Evolutionary conservation across 192 early-diverging fungal genomes (phyloP).

Genomic region (Paraglomus brasilianum): DNA sequence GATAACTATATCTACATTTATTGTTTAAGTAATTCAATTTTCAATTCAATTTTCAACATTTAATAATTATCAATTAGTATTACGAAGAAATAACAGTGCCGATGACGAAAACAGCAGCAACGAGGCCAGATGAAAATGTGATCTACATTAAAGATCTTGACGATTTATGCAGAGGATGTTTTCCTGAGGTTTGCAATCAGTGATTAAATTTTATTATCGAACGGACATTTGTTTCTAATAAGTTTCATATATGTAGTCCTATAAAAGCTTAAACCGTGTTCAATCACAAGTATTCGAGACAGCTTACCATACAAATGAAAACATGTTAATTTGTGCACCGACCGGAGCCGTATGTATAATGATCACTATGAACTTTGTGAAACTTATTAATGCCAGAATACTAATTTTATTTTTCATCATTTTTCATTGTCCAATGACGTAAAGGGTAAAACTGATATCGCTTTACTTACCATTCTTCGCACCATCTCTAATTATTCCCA

Average conservation of each 20-base stretch:
- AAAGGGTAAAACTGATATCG: slow-evolving; percentile 95
- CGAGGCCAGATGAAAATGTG: slow-evolving; percentile 60
- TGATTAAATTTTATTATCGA: too few species aligned
- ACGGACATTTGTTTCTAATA: too few species aligned
- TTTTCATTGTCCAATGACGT: background rate
- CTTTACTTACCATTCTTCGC: slow-evolving; percentile 89
- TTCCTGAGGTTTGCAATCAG: slow-evolving; percentile 65
- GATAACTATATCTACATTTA: background rate
- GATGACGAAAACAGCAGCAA: slow-evolving; percentile 63
- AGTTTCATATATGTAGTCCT: slow-evolving; percentile 53
- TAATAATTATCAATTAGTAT: slow-evolving; percentile 41
- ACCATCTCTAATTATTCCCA: slow-evolving; percentile 73
- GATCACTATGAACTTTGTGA: slow-evolving; percentile 18
- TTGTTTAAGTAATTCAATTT: background rate
- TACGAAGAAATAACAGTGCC: slow-evolving; percentile 95
- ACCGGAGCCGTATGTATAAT: slow-evolving; percentile 82
- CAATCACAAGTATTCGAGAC: slow-evolving; percentile 95
- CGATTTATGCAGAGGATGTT: slow-evolving; percentile 70
- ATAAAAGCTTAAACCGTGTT: slow-evolving; percentile 87
- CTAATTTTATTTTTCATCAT: background rate
- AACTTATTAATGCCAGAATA: too few species aligned
- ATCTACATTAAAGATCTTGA: slow-evolving; percentile 74
- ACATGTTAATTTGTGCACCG: slow-evolving; percentile 97
- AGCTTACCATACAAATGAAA: slow-evolving; percentile 94
- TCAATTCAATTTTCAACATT: background rate